A percentile compares a stretch with the other conserved stretches of the same genome.
Evolutionary conservation across 768 basidiomycete species (phyloP).

Genomic region (Termitomyces heimii): DNA sequence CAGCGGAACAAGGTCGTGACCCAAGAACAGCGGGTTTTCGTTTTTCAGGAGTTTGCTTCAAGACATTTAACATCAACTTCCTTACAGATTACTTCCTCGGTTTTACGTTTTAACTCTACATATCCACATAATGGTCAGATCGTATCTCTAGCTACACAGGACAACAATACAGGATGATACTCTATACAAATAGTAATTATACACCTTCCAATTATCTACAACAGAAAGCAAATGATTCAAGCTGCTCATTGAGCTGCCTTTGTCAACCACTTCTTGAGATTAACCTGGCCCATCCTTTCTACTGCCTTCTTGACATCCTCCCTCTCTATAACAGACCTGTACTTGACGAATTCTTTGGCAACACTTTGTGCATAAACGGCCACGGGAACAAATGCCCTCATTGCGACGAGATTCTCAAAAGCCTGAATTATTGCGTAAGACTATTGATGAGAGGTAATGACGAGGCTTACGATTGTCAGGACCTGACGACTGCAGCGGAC

Average conservation of each 20-base stretch:
- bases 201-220: not conserved
- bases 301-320: slow-evolving; percentile 64
- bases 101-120: slow-evolving; percentile 5
- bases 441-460: not conserved
- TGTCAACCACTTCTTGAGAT: slow-evolving; percentile 72
- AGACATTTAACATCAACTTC: too few species aligned
- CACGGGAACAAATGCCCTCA: slow-evolving; percentile 50
- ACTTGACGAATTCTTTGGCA: slow-evolving; percentile 68
- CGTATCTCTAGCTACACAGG: not conserved
- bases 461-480: slow-evolving; percentile 51
- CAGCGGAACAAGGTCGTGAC: not conserved
- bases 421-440: slow-evolving; percentile 39
- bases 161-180: not conserved
- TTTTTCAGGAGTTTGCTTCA: not conserved
- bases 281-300: slow-evolving; percentile 60
- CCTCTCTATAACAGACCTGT: slow-evolving; percentile 60
- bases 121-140: not conserved
- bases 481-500: slow-evolving; percentile 58
- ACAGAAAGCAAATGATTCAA: not conserved
- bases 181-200: not conserved
- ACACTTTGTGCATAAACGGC: slow-evolving; percentile 42
- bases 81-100: not conserved
- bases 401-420: slow-evolving; percentile 62
- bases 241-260: slow-evolving; percentile 42
- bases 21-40: slow-evolving; percentile 1